A percentile compares a stretch with the other conserved stretches of the same genome.
phyloP scores from a whole-genome alignment of 768 basidiomycete genomes.

The Tricholoma sp. region DNA sequence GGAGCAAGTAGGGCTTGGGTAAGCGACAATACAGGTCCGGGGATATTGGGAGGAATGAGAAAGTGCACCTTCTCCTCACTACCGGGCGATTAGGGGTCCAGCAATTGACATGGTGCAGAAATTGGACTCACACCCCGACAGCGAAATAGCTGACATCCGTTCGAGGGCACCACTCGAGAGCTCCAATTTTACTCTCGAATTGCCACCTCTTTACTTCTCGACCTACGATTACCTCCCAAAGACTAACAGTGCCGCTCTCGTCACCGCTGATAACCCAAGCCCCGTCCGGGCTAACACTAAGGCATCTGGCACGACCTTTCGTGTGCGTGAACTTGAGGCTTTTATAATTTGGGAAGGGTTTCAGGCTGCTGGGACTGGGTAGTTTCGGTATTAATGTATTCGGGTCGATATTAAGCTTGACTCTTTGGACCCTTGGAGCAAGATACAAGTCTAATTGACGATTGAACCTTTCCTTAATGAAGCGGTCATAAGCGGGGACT shows the following conservation, averaged over 20 bases:
- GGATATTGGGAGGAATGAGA: conserved; percentile 74
- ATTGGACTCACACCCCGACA: conserved; percentile 66
- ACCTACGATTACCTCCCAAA: conserved; percentile 93
- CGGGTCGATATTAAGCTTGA: conserved; percentile 89
- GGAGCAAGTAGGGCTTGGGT: conserved; percentile 64
- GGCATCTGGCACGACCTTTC: conserved; percentile 61
- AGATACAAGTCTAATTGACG: conserved; percentile 96
- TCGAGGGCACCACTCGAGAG: conserved; percentile 92
- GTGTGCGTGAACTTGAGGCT: conserved; percentile 69
- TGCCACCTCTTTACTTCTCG: conserved; percentile 85
- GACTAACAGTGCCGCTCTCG: conserved; percentile 76
- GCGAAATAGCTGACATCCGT: conserved; percentile 75
- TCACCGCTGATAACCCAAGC: conserved; percentile 91
- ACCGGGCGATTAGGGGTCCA: conserved; percentile 9
- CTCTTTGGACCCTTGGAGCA: conserved; percentile 84
- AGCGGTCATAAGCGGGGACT: conserved; percentile 87
- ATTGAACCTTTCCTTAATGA: conserved; percentile 91
- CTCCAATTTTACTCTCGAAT: conserved; percentile 72
- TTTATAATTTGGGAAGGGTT: conserved; percentile 89
- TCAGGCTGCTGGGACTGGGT: conserved; percentile 84
- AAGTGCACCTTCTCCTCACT: conserved; percentile 82
- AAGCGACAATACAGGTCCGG: conserved; percentile 47
- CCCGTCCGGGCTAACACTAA: conserved; percentile 83
- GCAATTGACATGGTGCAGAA: conserved; percentile 1
- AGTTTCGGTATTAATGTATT: conserved; percentile 89